phyloP scores from a whole-genome alignment of 164 flowering plant genomes.

The Annona squamosa region DNA sequence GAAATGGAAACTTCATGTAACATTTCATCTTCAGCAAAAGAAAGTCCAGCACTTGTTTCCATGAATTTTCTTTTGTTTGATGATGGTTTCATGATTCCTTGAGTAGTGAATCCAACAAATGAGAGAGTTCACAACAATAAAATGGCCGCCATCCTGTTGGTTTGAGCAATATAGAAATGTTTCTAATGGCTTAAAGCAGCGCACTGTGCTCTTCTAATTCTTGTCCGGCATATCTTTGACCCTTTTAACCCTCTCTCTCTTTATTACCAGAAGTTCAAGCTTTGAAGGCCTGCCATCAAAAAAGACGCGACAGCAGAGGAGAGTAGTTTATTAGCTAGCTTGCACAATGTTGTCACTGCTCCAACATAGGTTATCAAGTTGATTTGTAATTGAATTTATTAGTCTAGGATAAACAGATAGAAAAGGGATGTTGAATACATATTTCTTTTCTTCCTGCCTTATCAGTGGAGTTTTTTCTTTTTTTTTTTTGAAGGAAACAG shows the following conservation, averaged over 20 bases:
- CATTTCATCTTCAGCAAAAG: too few species aligned
- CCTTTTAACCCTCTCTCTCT: slow-evolving; percentile 3
- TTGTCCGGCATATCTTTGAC: not conserved
- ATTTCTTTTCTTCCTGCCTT: too few species aligned
- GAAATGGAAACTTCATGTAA: too few species aligned
- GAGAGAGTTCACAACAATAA: not conserved
- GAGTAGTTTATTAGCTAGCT: slow-evolving; percentile 2
- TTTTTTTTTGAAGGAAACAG: too few species aligned
- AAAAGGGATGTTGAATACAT: not conserved
- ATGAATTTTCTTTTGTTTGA: too few species aligned
- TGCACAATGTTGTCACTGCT: not conserved
- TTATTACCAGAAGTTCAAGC: slow-evolving; percentile 65
- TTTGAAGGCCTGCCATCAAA: slow-evolving; percentile 63
- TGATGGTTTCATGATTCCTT: too few species aligned
- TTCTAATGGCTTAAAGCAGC: not conserved
- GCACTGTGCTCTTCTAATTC: not conserved
- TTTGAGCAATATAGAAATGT: not conserved
- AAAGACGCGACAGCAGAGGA: slow-evolving; percentile 34
- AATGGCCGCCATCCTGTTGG: not conserved
- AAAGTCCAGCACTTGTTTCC: too few species aligned
- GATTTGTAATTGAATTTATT: not conserved
- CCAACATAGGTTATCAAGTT: not conserved
- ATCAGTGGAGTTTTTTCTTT: too few species aligned
- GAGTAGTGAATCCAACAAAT: too few species aligned
- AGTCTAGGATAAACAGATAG: not conserved